phyloP scores from a whole-genome alignment of 371 early-diverging fungal genomes.

The Zychaea mexicana region DNA sequence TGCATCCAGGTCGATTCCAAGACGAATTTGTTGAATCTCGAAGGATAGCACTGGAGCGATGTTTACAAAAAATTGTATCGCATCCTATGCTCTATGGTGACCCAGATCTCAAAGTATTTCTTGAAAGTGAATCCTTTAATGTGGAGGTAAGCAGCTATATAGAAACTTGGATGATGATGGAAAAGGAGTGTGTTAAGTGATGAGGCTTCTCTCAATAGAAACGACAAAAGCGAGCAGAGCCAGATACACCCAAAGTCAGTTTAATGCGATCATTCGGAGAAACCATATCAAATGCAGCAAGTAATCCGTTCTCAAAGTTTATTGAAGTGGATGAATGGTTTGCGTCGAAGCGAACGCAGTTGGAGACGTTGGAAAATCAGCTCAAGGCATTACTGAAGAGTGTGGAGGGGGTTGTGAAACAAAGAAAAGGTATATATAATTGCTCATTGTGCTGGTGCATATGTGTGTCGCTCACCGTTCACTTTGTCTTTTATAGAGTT shows the following conservation, averaged over 20 bases:
- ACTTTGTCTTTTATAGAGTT: slow-evolving; percentile 51
- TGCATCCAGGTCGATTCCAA: slow-evolving; percentile 94
- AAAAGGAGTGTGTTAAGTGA: background rate
- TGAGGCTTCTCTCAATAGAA: slow-evolving; percentile 19
- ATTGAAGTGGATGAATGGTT: slow-evolving; percentile 72
- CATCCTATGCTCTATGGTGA: slow-evolving; percentile 88
- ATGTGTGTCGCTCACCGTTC: no score
- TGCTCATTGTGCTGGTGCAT: no score
- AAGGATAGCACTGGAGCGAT: slow-evolving; percentile 82
- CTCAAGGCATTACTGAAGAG: slow-evolving; percentile 81
- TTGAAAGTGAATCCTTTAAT: slow-evolving; percentile 87
- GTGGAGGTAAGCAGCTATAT: slow-evolving; percentile 51
- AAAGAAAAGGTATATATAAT: slow-evolving; percentile 66
- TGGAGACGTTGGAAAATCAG: slow-evolving; percentile 86
- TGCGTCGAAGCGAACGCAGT: slow-evolving; percentile 72
- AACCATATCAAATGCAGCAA: slow-evolving; percentile 45
- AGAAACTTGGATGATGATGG: background rate
- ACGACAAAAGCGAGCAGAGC: slow-evolving; percentile 50
- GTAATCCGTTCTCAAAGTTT: slow-evolving; percentile 48
- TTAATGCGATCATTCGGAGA: slow-evolving; percentile 50
- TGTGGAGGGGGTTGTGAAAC: slow-evolving; percentile 79
- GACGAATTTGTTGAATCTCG: slow-evolving; percentile 94
- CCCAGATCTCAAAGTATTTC: slow-evolving; percentile 82
- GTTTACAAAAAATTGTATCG: slow-evolving; percentile 76
- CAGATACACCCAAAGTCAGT: slow-evolving; percentile 40